Evolutionary conservation across 208 protist species (phyloP).

Genomic region (Jaenimonas drosophilae): DNA sequence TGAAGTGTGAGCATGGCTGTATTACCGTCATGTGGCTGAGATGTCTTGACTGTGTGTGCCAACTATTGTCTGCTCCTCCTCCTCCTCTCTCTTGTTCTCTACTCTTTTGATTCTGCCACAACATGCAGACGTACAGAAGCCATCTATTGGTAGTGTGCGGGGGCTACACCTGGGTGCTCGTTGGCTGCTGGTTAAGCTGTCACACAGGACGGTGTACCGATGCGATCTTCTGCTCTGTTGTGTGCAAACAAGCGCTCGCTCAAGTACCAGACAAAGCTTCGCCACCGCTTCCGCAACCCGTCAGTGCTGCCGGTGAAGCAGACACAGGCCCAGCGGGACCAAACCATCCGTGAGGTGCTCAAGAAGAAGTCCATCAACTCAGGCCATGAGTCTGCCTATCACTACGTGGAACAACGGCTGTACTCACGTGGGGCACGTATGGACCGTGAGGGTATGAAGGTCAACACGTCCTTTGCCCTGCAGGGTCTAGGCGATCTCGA

Average conservation of each 20-base stretch:
- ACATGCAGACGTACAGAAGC: no score
- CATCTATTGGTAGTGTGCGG: no score
- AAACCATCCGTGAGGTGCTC: slow-evolving; percentile 65
- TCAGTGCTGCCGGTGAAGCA: slow-evolving; percentile 56
- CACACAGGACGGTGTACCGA: slow-evolving; percentile 1
- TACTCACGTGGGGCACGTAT: slow-evolving; percentile 70
- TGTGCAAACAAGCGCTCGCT: slow-evolving; percentile 26
- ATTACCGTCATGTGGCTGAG: no score
- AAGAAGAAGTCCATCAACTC: slow-evolving; percentile 22
- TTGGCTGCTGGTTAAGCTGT: slow-evolving; percentile 11
- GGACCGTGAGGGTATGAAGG: slow-evolving; percentile 67
- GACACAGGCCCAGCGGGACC: slow-evolving; percentile 55
- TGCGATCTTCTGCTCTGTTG: slow-evolving; percentile 2
- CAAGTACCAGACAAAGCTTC: slow-evolving; percentile 62
- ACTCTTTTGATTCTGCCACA: no score
- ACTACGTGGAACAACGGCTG: slow-evolving; percentile 70
- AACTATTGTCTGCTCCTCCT: no score
- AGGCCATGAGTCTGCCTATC: slow-evolving; percentile 40
- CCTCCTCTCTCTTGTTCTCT: no score
- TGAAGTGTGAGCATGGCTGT: no score
- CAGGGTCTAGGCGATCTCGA: slow-evolving; percentile 85
- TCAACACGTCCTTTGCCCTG: slow-evolving; percentile 79
- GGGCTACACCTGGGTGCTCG: background rate
- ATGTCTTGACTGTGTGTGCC: no score
- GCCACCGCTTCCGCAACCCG: slow-evolving; percentile 71